phyloP scores from a whole-genome alignment of 2,329 filamentous ascomycete species.

The Juglanconis oblonga region DNA sequence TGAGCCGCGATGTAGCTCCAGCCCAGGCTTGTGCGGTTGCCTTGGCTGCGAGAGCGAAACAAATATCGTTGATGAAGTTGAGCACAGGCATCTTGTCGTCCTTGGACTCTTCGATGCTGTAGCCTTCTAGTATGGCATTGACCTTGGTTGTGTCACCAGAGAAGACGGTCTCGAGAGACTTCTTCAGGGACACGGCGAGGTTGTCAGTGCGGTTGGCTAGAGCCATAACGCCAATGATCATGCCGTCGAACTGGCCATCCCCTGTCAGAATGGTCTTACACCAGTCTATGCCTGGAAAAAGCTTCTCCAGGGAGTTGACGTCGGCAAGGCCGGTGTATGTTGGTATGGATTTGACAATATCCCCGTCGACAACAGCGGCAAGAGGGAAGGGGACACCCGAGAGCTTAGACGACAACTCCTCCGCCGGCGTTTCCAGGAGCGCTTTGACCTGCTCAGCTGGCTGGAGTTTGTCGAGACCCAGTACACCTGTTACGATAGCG shows the following conservation, averaged over 20 bases:
- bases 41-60: slow-evolving; percentile 6
- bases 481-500: slow-evolving; percentile 42
- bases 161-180: slow-evolving; percentile 8
- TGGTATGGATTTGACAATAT: slow-evolving; percentile 10
- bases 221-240: slow-evolving; percentile 3
- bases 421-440: slow-evolving; percentile 13
- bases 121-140: slow-evolving; percentile 1
- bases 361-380: slow-evolving; percentile 13
- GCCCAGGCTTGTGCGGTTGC: slow-evolving; percentile 9
- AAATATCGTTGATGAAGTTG: slow-evolving; percentile 15
- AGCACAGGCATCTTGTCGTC: slow-evolving; percentile 3
- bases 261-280: slow-evolving; percentile 15
- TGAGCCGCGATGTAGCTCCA: neutral
- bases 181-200: slow-evolving; percentile 2
- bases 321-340: slow-evolving; percentile 10
- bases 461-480: slow-evolving; percentile 50
- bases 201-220: slow-evolving; percentile 9
- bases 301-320: neutral
- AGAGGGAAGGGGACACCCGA: slow-evolving; percentile 8
- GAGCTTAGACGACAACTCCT: slow-evolving; percentile 13
- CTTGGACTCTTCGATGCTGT: slow-evolving; percentile 7
- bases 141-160: neutral
- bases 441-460: slow-evolving; percentile 39
- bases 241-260: slow-evolving; percentile 15
- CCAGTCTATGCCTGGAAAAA: slow-evolving; percentile 6